These are phyloP conservation scores for Auriscalpium microsporum DNA, from an alignment of 768 basidiomycete species.

Conservation along the genomic window DNA sequence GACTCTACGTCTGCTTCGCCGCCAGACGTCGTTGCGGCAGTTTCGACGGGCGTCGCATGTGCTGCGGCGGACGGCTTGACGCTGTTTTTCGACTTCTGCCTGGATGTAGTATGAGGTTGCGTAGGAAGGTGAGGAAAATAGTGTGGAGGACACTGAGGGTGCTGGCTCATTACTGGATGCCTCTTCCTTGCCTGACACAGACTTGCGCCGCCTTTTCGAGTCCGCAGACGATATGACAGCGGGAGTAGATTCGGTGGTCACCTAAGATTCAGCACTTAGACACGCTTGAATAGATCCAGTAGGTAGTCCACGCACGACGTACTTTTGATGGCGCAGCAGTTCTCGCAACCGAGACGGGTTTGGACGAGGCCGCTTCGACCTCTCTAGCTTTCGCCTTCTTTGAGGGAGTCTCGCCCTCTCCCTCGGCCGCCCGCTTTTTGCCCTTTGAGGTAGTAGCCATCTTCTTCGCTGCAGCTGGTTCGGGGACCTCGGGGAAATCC, in stretches of 20 bases:
- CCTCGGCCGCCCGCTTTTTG: conserved; percentile 30
- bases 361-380: neutral
- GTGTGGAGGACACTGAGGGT: neutral
- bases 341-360: neutral
- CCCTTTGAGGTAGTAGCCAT: conserved; percentile 16
- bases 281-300: neutral
- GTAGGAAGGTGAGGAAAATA: neutral
- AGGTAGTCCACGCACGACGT: neutral
- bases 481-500: conserved; percentile 16
- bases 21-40: neutral
- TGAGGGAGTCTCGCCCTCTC: conserved; percentile 24
- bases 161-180: neutral
- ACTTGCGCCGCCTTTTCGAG: neutral
- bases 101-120: neutral
- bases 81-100: neutral
- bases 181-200: neutral
- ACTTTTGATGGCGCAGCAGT: neutral
- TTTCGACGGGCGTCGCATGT: neutral
- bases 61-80: neutral
- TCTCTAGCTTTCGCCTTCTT: neutral
- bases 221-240: neutral
- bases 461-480: conserved; percentile 5
- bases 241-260: neutral
- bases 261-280: neutral
- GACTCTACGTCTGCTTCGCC: conserved; percentile 7